Evolutionary conservation across 1,284 basidiomycete species (phyloP), one percentile per base, ranked within the genome.

Genomic region (Melampsora americana): DNA sequence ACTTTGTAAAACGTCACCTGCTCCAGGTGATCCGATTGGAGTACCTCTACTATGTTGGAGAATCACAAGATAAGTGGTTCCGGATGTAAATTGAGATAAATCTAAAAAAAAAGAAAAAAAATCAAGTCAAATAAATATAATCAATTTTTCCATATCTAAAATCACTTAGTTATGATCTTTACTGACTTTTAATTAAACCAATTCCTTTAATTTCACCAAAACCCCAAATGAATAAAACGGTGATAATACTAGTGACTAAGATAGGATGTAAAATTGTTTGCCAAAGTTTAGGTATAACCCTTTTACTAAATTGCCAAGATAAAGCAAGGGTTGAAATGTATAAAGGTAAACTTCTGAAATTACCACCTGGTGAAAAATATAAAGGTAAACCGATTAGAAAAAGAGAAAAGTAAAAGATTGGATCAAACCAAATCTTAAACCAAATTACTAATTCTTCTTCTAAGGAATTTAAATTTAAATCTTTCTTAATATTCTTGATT

Each of bases 211-310:
- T 68, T 5, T 28, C 42, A 28, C 72, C 66, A 28, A 75, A 62
- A 12, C n/a, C 72, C 72, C 72, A 75, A 28, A 75, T 66, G 48
- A 44, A 56, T 6, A 75, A 61, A 23, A 67, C 72, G 26, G 72
- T 75, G 66, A 75, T 67, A 35, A 68, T 59, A 32, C 72, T 75
- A 9, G 72, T 75, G 53, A 75, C 72, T n/a, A 75, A 53, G n/a
- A 75, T 75, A 9, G 72, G 72, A 32, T 75, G 72, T 11, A 75
- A 48, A n/a, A 66, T 7, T 48, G 44, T 68, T 26, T 75, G 64
- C 53, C 26, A 67, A 1, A 26, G 11, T 35, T 26, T 39, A 3
- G 72, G 20, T 14, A 75, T 42, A 30, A 23, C 26, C 23, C 72
- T 46, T 35, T 18, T 42, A 35, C 72, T 75, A 28, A 75, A 75